Conservation (phyloP, 225 moss, liverwort and hornwort species). For the Marchantia paleacea region DNA sequence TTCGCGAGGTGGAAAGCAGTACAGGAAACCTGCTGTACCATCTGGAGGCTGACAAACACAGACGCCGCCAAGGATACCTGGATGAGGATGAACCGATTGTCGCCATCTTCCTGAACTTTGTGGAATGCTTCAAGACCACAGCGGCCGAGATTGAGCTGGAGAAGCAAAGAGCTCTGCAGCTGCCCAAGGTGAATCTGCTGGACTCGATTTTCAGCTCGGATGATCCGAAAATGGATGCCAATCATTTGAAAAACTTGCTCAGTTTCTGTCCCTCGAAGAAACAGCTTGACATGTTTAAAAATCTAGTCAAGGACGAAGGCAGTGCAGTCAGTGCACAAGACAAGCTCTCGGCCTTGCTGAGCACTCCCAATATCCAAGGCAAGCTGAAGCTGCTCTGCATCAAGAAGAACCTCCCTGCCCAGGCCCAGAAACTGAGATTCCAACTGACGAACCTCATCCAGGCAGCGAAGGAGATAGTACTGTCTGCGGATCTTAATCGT, state of each 20-base stretch:
- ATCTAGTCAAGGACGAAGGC: not conserved
- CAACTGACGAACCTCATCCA: conserved; percentile 5
- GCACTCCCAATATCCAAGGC: not conserved
- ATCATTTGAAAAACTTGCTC: conserved; percentile 10
- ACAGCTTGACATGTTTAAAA: conserved; percentile 4
- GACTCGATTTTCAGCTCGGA: not conserved
- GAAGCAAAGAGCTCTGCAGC: not conserved
- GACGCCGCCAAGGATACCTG: not conserved
- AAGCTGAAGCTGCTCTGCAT: conserved; percentile 4
- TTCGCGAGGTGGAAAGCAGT: not conserved
- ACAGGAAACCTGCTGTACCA: not conserved
- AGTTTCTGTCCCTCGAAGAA: conserved; percentile 7
- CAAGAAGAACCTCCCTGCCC: conserved; percentile 1
- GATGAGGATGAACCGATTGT: conserved; percentile 9
- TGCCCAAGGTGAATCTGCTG: conserved; percentile 6
- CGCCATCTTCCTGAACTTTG: conserved; percentile 1
- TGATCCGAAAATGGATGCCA: not conserved
- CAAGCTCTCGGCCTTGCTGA: not conserved
- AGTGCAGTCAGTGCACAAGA: not conserved
- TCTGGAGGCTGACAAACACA: not conserved
- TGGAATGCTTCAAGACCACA: not conserved
- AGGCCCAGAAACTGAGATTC: not conserved
- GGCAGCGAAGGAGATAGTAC: conserved; percentile 4
- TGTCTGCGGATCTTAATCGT: not conserved
- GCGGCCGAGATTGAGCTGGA: conserved; percentile 10